Conservation (phyloP, 2,329 filamentous ascomycete genomes). For the Fusarium agapanthi region DNA sequence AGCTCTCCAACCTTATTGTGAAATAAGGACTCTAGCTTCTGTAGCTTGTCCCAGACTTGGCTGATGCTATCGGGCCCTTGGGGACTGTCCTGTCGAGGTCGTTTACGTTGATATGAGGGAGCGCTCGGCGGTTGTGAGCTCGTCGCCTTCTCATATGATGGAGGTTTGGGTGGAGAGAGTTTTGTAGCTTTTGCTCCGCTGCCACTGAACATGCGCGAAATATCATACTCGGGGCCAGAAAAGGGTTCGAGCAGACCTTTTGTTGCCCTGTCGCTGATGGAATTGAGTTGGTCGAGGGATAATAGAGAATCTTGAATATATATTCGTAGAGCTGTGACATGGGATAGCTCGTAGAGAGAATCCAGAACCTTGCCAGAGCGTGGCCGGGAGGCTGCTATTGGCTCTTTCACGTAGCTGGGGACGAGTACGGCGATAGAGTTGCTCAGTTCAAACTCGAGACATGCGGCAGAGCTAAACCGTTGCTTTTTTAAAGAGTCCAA, state of each 20-base stretch:
- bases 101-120: background rate
- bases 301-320: conserved; percentile 1
- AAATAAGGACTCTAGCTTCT: background rate
- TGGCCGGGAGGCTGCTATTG: background rate
- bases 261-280: background rate
- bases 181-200: background rate
- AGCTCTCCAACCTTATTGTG: background rate
- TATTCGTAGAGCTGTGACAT: background rate
- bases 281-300: background rate
- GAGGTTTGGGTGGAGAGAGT: background rate
- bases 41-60: background rate
- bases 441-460: background rate
- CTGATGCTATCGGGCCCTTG: background rate
- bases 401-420: background rate
- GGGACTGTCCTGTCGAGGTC: background rate
- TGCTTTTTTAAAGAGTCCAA: background rate
- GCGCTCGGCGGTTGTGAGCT: background rate
- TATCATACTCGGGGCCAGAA: background rate
- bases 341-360: background rate
- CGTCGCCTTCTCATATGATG: background rate
- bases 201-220: conserved; percentile 8
- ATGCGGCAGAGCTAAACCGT: background rate
- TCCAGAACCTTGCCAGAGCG: conserved; percentile 10
- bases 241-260: background rate
- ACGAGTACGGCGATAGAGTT: background rate